Evolutionary conservation across 805 yeast species (phyloP), one percentile per base, ranked within the genome.

Genomic region (Vanderwaltozyma tropicalis): DNA sequence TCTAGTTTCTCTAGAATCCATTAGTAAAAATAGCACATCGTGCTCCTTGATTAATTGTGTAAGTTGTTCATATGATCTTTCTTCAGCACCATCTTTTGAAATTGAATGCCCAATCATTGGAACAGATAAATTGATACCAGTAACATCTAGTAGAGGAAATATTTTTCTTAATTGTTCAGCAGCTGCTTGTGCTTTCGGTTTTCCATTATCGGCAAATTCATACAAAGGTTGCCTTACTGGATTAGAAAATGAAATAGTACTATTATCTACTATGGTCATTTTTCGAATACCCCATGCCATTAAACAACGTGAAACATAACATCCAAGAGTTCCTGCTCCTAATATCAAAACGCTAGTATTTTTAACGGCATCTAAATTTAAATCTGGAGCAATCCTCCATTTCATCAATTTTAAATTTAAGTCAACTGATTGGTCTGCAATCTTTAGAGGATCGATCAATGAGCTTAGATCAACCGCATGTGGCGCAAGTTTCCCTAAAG

Each of bases 291-390:
- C 98, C 98, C 98, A 92, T 1, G 94, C 97, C 57, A 92, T 56
- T 21, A 92, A 61, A 0, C 83, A 80, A 39, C 99, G 68, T 0
- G 94, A 72, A 5, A 92, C 89, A 52, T 89, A 89, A 41, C 94
- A 80, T 0, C 98, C 99, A 7, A 94, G 67, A 3, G 99, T 92
- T 6, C 99, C 99, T 0, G 97, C 83, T 0, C 99, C 99, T n/a
- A 92, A 68, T 13, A 92, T 63, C 31, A 92, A 60, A 28, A 88
- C 80, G 45, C 71, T 79, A 10, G 80, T 71, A 14, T 59, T 41
- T 45, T 74, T 72, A 17, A 92, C 65, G 2, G 62, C 53, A 5
- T 83, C 88, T 33, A 92, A 64, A 51, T 92, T 73, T 3, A 92
- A 55, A 8, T 76, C 70, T 0, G 98, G 97, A 0, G 84, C 86